These are phyloP conservation scores for Clitopilus hobsonii DNA, from an alignment of 768 basidiomycete genomes.

Conservation along the genomic window DNA sequence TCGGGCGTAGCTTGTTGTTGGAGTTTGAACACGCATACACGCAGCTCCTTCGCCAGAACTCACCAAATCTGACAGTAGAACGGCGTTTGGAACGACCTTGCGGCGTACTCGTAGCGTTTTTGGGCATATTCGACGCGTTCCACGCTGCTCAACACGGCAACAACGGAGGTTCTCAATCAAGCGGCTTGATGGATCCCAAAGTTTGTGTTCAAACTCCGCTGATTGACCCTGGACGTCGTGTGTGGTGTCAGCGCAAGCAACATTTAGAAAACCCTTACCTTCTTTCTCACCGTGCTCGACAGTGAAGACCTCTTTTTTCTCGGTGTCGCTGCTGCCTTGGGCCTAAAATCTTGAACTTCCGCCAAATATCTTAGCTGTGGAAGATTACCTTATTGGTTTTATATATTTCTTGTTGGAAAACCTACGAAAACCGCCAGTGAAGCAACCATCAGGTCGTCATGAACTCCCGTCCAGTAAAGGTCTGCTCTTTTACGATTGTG, in stretches of 20 bases:
- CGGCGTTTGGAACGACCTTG: background rate
- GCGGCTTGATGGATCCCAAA: slow-evolving; percentile 10
- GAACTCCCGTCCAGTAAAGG: slow-evolving; percentile 75
- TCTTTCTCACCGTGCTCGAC: background rate
- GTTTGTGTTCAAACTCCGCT: slow-evolving; percentile 38
- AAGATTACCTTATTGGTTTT: slow-evolving; percentile 2
- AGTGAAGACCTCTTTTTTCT: background rate
- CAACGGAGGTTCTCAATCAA: slow-evolving; percentile 8
- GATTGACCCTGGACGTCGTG: slow-evolving; percentile 16
- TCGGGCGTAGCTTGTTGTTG: background rate
- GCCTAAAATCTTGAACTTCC: background rate
- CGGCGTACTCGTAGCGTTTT: background rate
- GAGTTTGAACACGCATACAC: background rate
- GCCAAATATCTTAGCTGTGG: background rate
- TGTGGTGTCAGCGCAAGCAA: slow-evolving; percentile 12
- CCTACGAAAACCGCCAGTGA: slow-evolving; percentile 16
- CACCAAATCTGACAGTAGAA: background rate
- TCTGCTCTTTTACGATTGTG: slow-evolving; percentile 15
- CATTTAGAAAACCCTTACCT: background rate
- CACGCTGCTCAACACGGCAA: background rate
- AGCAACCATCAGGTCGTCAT: slow-evolving; percentile 26
- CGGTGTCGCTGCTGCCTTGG: background rate
- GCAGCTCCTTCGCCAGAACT: background rate
- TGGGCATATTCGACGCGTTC: background rate
- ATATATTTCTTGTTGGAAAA: slow-evolving; percentile 13